Evolutionary conservation across 768 basidiomycete genomes (phyloP).

Genomic region (Boletales sp.): DNA sequence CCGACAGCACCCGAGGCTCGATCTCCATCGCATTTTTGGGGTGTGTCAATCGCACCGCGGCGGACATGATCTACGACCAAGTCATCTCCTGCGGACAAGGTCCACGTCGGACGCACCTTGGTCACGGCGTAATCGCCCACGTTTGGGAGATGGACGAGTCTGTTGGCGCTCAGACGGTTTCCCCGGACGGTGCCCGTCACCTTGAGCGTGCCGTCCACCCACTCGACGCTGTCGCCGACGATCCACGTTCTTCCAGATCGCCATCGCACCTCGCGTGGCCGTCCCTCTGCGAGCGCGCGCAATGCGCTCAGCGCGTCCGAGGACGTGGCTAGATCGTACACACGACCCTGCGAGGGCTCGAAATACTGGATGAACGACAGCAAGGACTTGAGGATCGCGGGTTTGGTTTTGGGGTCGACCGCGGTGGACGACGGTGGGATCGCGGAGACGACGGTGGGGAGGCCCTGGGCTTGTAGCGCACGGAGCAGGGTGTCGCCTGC

Average conservation of each 20-base stretch:
- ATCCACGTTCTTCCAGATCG: conserved; percentile 77
- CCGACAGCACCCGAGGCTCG: conserved; percentile 59
- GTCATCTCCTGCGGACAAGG: no score
- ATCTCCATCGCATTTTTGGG: conserved; percentile 57
- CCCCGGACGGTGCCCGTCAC: conserved; percentile 90
- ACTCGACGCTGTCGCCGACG: conserved; percentile 60
- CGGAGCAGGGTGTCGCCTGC: conserved; percentile 89
- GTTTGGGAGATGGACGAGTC: conserved; percentile 84
- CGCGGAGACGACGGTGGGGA: conserved; percentile 78
- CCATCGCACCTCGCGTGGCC: conserved; percentile 77
- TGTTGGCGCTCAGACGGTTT: conserved; percentile 65
- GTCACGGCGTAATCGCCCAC: conserved; percentile 85
- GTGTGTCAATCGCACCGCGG: conserved; percentile 35
- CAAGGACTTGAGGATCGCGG: conserved; percentile 77
- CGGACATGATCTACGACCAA: conserved; percentile 61
- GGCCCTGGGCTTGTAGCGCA: conserved; percentile 85
- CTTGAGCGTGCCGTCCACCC: conserved; percentile 63
- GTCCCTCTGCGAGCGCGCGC: conserved; percentile 80
- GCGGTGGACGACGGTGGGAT: conserved; percentile 47
- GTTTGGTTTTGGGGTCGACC: conserved; percentile 58
- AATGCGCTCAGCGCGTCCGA: conserved; percentile 71
- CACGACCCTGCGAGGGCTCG: conserved; percentile 72
- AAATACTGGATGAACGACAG: conserved; percentile 96
- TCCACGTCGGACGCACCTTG: conserved; percentile 47
- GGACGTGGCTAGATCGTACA: conserved; percentile 65